phyloP scores from a whole-genome alignment of 257 asterid genomes.

The Schizonepeta tenuifolia region DNA sequence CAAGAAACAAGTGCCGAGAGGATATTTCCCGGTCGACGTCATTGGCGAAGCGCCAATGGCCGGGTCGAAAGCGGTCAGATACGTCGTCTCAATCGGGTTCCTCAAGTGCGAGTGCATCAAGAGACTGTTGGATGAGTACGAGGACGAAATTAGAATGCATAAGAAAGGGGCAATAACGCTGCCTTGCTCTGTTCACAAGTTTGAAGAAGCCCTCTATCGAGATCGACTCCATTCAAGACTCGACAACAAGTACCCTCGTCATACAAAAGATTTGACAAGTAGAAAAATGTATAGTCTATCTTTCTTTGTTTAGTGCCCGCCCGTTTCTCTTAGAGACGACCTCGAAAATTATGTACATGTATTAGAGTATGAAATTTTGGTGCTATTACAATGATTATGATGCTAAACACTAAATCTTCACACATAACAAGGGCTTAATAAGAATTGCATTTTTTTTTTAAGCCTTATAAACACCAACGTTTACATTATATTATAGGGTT shows the following conservation, averaged over 20 bases:
- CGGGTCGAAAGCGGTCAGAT: not conserved
- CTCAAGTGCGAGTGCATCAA: not conserved
- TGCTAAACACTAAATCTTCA: not conserved
- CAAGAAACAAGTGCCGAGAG: not conserved
- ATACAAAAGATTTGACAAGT: no score
- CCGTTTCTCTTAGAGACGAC: no score
- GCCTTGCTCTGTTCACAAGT: conserved; percentile 17
- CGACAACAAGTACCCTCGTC: no score
- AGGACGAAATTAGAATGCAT: not conserved
- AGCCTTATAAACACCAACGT: no score
- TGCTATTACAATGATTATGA: not conserved
- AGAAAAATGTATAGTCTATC: not conserved
- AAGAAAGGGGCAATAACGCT: not conserved
- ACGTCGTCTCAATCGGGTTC: not conserved
- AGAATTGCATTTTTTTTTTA: no score
- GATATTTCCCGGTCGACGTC: not conserved
- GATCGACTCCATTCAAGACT: not conserved
- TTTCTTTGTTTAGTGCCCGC: no score
- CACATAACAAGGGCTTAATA: not conserved
- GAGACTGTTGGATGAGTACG: not conserved
- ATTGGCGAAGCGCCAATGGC: not conserved
- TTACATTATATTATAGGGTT: no score
- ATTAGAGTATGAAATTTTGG: not conserved
- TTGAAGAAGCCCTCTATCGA: not conserved
- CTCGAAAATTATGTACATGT: not conserved